Conservation (phyloP, 495 filamentous ascomycete species). For the Oleoguttula mirabilis region DNA sequence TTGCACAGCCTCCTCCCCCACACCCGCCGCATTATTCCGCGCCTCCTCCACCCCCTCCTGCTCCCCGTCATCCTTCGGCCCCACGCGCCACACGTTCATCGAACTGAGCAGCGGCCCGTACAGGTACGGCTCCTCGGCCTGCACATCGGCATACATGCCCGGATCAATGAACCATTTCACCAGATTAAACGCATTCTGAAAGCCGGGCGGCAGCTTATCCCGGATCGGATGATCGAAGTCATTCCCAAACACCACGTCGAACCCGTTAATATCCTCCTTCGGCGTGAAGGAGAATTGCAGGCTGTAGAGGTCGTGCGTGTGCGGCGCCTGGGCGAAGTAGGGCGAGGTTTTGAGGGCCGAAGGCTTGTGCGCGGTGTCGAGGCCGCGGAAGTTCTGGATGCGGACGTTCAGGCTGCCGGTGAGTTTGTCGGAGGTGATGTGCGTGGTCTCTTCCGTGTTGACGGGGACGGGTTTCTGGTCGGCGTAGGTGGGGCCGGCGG, state of each 20-base stretch:
- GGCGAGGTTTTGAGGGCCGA: constrained; percentile 36
- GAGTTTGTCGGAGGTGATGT: constrained; percentile 46
- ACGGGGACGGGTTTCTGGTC: constrained; percentile 59
- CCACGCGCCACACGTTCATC: constrained; percentile 58
- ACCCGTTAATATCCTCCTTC: constrained; percentile 50
- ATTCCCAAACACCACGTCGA: constrained; percentile 79
- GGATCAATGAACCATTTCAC: constrained; percentile 83
- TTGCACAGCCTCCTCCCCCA: constrained; percentile 6
- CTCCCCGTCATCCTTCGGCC: constrained; percentile 32
- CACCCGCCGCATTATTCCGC: neutral
- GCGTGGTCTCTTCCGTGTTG: constrained; percentile 48
- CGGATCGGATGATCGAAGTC: constrained; percentile 83
- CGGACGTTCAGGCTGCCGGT: constrained; percentile 54
- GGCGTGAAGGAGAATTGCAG: constrained; percentile 65
- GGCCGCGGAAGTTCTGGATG: constrained; percentile 49
- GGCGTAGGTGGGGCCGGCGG: constrained; percentile 59
- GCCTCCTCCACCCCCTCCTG: constrained; percentile 16
- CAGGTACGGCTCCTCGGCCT: constrained; percentile 73
- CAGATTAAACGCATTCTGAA: constrained; percentile 64
- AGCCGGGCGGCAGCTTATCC: constrained; percentile 74
- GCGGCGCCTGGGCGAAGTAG: constrained; percentile 62
- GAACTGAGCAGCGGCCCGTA: constrained; percentile 65
- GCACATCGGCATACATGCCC: constrained; percentile 72
- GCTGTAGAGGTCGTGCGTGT: constrained; percentile 66
- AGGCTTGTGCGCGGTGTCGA: constrained; percentile 22